These are phyloP conservation scores for Hygrophoropsis aurantiaca DNA, from an alignment of 768 basidiomycete species.

Conservation along the genomic window DNA sequence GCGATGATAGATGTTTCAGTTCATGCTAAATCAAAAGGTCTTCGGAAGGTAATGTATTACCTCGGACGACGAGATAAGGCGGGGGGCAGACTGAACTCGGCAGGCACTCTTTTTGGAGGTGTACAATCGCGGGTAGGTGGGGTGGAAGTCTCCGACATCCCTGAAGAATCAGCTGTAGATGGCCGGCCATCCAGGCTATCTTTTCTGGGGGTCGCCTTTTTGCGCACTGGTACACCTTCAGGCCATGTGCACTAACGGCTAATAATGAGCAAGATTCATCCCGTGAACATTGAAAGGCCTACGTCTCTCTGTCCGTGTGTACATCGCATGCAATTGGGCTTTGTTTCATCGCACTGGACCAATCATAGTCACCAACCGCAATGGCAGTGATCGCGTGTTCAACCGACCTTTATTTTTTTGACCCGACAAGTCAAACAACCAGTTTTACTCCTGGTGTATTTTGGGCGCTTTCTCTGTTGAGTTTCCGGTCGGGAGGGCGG, in stretches of 20 bases:
- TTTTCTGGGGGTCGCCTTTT: conserved; percentile 59
- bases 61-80: conserved; percentile 42
- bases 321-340: conserved; percentile 86
- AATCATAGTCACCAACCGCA: conserved; percentile 3
- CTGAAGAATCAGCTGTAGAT: conserved; percentile 76
- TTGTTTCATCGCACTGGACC: conserved; percentile 83
- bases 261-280: conserved; percentile 11
- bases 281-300: conserved; percentile 19
- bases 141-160: conserved; percentile 68
- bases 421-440: conserved; percentile 92
- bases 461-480: conserved; percentile 77
- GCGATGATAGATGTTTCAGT: conserved; percentile 8
- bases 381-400: no score
- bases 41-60: conserved; percentile 19
- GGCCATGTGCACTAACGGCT: conserved; percentile 75
- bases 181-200: conserved; percentile 63
- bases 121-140: conserved; percentile 69
- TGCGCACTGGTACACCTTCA: conserved; percentile 70
- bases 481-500: conserved; percentile 49
- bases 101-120: conserved; percentile 54
- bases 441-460: conserved; percentile 93
- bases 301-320: conserved; percentile 84
- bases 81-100: conserved; percentile 38
- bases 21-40: no score
- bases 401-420: conserved; percentile 86